A percentile compares a stretch with the other conserved stretches of the same genome.
Evolutionary conservation across 805 yeast genomes (phyloP).

Genomic region (Candida germanica): DNA sequence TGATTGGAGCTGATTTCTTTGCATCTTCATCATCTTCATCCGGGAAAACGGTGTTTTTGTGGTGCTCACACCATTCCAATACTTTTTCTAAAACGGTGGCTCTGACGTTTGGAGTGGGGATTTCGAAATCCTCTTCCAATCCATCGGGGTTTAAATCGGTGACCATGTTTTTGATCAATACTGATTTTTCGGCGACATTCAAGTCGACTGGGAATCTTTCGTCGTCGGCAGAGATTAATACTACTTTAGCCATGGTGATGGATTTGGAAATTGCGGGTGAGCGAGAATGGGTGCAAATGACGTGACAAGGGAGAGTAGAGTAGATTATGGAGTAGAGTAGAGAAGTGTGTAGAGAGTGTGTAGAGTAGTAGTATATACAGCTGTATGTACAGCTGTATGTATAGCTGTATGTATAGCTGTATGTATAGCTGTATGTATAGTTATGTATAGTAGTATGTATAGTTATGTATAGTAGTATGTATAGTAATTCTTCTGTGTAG

Average conservation of each 20-base stretch:
- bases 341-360: too few species aligned
- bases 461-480: too few species aligned
- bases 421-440: too few species aligned
- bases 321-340: too few species aligned
- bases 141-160: conserved; percentile 60
- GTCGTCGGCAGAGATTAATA: conserved; percentile 73
- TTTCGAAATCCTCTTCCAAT: conserved; percentile 68
- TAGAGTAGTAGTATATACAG: too few species aligned
- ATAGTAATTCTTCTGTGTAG: too few species aligned
- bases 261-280: conserved; percentile 2
- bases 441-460: too few species aligned
- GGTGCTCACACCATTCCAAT: conserved; percentile 93
- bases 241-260: conserved; percentile 36
- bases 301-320: too few species aligned
- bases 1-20: conserved; percentile 81
- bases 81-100: conserved; percentile 84
- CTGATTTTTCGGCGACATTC: conserved; percentile 81
- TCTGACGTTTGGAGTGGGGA: conserved; percentile 90
- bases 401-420: too few species aligned
- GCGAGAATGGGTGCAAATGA: too few species aligned
- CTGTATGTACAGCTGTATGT: too few species aligned
- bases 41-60: conserved; percentile 72
- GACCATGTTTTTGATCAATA: conserved; percentile 80
- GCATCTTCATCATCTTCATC: conserved; percentile 80
- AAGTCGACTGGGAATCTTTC: conserved; percentile 72